phyloP scores from a whole-genome alignment of 768 basidiomycete species.

The Leccinum arenicola region DNA sequence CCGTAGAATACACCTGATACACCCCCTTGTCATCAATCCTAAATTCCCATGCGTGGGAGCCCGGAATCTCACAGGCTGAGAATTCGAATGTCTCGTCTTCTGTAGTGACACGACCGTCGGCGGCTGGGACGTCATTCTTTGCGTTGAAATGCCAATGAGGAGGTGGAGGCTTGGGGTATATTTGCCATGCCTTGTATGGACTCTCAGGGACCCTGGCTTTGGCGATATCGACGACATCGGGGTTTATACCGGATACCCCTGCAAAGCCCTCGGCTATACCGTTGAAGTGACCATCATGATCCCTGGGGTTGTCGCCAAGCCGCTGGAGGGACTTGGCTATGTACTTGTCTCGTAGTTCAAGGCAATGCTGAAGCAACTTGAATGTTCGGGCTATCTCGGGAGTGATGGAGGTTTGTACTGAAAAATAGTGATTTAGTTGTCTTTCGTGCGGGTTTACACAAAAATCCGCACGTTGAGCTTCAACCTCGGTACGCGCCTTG shows the following conservation, averaged over 20 bases:
- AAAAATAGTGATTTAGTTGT: conserved; percentile 5
- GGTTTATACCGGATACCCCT: conserved; percentile 65
- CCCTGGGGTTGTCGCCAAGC: conserved; percentile 91
- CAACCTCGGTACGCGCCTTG: conserved; percentile 30
- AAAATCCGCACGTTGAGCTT: conserved; percentile 30
- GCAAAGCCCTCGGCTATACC: conserved; percentile 62
- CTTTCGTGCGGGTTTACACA: not conserved
- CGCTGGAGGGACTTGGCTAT: conserved; percentile 84
- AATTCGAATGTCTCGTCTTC: conserved; percentile 60
- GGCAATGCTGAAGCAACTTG: conserved; percentile 75
- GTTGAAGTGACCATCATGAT: conserved; percentile 78
- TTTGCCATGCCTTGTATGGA: conserved; percentile 68
- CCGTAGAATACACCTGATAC: conserved; percentile 71
- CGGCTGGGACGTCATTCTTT: conserved; percentile 43
- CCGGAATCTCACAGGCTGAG: conserved; percentile 73
- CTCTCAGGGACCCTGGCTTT: conserved; percentile 24
- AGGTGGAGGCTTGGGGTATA: conserved; percentile 90
- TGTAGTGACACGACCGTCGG: conserved; percentile 30
- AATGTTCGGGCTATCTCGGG: conserved; percentile 57
- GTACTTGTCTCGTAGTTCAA: conserved; percentile 94
- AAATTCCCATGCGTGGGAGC: conserved; percentile 58
- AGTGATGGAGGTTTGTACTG: conserved; percentile 25
- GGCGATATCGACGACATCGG: conserved; percentile 46
- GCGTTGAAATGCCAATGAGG: conserved; percentile 93
- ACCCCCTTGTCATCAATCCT: conserved; percentile 86